Conservation (phyloP, 805 yeast genomes). For the Lipomyces yamanashiensis region DNA sequence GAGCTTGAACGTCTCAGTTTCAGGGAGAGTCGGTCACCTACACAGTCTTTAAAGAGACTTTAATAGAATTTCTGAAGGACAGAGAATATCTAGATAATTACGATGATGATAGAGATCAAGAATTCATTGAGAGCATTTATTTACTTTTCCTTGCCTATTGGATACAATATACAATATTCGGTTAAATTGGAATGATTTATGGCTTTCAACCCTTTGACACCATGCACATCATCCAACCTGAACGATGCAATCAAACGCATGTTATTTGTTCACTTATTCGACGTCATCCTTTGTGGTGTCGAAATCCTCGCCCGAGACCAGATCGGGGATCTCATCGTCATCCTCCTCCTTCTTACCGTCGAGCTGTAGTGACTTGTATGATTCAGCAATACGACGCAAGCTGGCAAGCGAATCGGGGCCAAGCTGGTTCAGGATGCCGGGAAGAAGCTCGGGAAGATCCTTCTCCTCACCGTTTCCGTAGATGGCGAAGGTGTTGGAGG, state of each 20-base stretch:
- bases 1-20: too few species aligned
- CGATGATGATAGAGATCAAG: background rate
- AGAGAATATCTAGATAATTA: background rate
- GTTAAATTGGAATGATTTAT: conserved; percentile 1
- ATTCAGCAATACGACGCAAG: conserved; percentile 87
- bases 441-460: conserved; percentile 87
- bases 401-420: conserved; percentile 94
- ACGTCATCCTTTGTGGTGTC: conserved; percentile 34
- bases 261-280: conserved; percentile 13
- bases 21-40: too few species aligned
- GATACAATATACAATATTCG: conserved; percentile 16
- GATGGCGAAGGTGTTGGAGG: conserved; percentile 89
- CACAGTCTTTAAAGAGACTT: too few species aligned
- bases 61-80: too few species aligned
- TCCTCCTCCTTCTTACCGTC: conserved; percentile 50
- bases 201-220: conserved; percentile 5
- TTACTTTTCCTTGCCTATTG: conserved; percentile 16
- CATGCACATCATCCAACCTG: conserved; percentile 4
- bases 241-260: background rate
- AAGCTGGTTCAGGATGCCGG: conserved; percentile 92
- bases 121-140: background rate
- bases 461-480: conserved; percentile 95
- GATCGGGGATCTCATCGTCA: conserved; percentile 63
- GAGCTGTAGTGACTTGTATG: conserved; percentile 60
- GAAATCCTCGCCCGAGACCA: conserved; percentile 52